Percentiles rank a stretch among this genome's conserved stretches.
Conservation (phyloP, 2,329 filamentous ascomycete genomes). For the Camillea tinctor region DNA sequence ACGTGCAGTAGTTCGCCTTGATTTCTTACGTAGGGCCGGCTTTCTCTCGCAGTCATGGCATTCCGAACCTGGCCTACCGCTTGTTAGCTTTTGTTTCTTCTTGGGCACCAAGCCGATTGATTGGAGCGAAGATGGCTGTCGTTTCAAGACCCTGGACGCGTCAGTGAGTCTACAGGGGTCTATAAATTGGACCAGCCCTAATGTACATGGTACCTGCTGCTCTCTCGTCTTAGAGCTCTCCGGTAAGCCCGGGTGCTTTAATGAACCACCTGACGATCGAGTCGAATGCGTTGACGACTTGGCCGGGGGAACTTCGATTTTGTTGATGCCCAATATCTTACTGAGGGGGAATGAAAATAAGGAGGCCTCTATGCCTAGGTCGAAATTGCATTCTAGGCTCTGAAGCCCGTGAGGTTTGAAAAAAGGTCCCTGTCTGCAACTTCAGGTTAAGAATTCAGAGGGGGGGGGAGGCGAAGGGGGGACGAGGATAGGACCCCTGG, state of each 20-base stretch:
- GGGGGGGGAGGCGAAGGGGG: background rate
- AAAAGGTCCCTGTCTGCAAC: background rate
- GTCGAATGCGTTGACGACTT: constrained; percentile 1
- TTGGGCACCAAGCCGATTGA: constrained; percentile 18
- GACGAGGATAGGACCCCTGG: background rate
- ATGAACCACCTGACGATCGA: background rate
- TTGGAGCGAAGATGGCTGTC: constrained; percentile 1
- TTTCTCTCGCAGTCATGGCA: background rate
- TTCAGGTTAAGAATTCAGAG: background rate
- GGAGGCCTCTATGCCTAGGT: background rate
- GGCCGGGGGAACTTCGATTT: background rate
- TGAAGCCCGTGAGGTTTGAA: background rate
- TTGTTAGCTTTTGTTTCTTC: constrained; percentile 6
- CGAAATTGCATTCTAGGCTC: background rate
- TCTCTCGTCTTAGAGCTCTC: background rate
- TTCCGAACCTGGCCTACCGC: background rate
- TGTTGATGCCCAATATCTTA: constrained; percentile 19
- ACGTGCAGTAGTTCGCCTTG: constrained; percentile 4
- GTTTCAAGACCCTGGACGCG: constrained; percentile 3
- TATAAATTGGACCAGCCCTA: background rate
- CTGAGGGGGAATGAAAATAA: constrained; percentile 2
- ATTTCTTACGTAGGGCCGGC: background rate
- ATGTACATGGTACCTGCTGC: background rate
- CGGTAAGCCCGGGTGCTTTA: background rate
- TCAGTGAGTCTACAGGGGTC: background rate